phyloP scores from a whole-genome alignment of 805 yeast species.

The Metschnikowia henanensis region DNA sequence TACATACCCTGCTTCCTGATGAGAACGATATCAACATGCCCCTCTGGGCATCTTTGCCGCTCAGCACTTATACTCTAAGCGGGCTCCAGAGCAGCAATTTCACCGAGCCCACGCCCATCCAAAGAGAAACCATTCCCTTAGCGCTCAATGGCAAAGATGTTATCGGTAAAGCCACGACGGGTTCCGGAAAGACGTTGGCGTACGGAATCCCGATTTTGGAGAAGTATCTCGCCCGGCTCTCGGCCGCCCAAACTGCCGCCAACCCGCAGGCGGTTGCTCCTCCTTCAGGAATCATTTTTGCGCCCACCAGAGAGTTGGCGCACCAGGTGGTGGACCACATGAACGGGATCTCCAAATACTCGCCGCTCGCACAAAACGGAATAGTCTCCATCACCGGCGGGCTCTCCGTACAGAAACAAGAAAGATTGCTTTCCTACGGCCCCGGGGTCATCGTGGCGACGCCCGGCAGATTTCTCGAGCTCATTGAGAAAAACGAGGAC shows the following conservation, averaged over 20 bases:
- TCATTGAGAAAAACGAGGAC: slow-evolving; percentile 62
- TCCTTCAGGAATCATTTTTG: slow-evolving; percentile 79
- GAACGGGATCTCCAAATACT: slow-evolving; percentile 50
- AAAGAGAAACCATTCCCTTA: slow-evolving; percentile 68
- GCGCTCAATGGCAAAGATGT: slow-evolving; percentile 77
- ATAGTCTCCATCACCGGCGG: slow-evolving; percentile 92
- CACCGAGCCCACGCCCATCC: slow-evolving; percentile 80
- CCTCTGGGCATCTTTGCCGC: slow-evolving; percentile 51
- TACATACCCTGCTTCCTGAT: slow-evolving; percentile 27
- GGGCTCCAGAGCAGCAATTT: slow-evolving; percentile 64
- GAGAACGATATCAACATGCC: slow-evolving; percentile 50
- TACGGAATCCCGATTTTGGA: slow-evolving; percentile 92
- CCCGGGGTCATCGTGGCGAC: slow-evolving; percentile 91
- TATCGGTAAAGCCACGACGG: slow-evolving; percentile 96
- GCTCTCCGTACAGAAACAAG: slow-evolving; percentile 89
- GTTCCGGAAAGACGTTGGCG: slow-evolving; percentile 96
- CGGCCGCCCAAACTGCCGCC: neutral
- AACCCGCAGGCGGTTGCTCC: slow-evolving; percentile 1
- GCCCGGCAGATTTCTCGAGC: slow-evolving; percentile 89
- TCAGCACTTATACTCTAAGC: slow-evolving; percentile 57
- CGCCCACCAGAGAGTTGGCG: slow-evolving; percentile 97
- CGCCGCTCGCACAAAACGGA: slow-evolving; percentile 53
- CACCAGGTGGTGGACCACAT: slow-evolving; percentile 89
- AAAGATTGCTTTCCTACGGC: slow-evolving; percentile 67
- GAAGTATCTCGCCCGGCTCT: slow-evolving; percentile 38